Evolutionary conservation across 2,329 filamentous ascomycete species (phyloP).

Genomic region (Colletotrichum orchidophilum): DNA sequence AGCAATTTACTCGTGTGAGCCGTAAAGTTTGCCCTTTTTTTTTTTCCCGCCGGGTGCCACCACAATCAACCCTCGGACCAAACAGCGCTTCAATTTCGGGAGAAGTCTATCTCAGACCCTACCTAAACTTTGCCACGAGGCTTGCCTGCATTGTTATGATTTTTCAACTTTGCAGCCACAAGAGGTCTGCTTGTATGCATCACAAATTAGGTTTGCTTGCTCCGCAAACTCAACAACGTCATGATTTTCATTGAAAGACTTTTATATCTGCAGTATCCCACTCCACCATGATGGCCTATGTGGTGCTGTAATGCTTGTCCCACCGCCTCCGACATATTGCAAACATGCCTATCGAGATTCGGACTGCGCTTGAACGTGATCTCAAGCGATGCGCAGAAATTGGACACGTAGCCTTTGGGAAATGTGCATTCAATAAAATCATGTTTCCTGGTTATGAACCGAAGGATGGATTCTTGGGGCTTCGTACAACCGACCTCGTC

Average conservation of each 20-base stretch:
- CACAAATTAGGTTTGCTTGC: not conserved
- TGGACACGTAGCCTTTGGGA: not conserved
- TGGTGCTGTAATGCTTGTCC: too few relatives aligned
- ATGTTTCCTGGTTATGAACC: constrained; percentile 44
- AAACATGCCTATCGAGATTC: constrained; percentile 22
- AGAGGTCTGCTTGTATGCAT: not conserved
- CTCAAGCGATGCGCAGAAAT: not conserved
- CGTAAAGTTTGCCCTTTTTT: too few relatives aligned
- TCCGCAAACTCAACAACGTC: not conserved
- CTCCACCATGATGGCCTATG: too few relatives aligned
- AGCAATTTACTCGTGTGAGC: too few relatives aligned
- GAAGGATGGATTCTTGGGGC: constrained; percentile 31
- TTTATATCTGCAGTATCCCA: not conserved
- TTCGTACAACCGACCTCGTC: constrained; percentile 36
- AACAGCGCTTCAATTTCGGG: not conserved
- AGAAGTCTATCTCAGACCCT: not conserved
- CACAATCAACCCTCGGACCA: not conserved
- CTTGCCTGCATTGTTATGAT: not conserved
- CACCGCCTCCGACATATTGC: not conserved
- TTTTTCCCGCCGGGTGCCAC: too few relatives aligned
- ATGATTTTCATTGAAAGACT: not conserved
- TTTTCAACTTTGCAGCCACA: not conserved
- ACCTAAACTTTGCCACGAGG: not conserved
- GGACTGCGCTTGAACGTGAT: not conserved
- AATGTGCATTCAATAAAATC: not conserved